Evolutionary conservation across 257 asterid species (phyloP), one percentile per base, ranked within the genome.

Genomic region (Solanum chiquidenum): DNA sequence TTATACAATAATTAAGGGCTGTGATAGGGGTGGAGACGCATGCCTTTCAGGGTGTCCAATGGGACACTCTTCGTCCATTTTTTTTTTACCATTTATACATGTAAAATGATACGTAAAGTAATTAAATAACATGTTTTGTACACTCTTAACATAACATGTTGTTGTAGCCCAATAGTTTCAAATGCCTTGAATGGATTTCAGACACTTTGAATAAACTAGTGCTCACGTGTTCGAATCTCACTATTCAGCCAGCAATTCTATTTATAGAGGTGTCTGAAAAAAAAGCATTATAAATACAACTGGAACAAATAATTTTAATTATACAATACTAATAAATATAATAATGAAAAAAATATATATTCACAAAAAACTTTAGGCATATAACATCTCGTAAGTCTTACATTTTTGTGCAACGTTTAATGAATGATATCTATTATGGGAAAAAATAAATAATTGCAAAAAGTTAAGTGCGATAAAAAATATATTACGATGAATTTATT

Each of bases 211-310:
- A 52, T 52, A 52, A 52, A 2, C 4, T 6, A 52, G 9, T 52
- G 9, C 0, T 52, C 21, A 16, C 3, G 0, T 16, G 9, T 52
- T 52, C 1, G 0, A 52, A 52, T 2, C 9, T 52, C 9, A 52
- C 9, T 52, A 52, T 52, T 52, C 4, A 0, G 0, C 4, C 9
- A 3, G 0, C 4, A 0, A 16, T 52, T 52, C 4, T 16, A 0
- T 16, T 2, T 52, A 16, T 52, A 6, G 4, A 52, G 9, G 4
- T 14, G 7, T 52, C 23, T 52, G 21, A 5, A 52, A 52, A 52
- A 18, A 6, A 7, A 0, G 1, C 4, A 52, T 13, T 29, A 0
- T 29, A 7, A 5, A 27, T 12, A 6, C 5, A 18, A 23, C 0
- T 60, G 14, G 12, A 5, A 64, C 55, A 46, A 12, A 46, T 46